Conservation (phyloP, 108 stramenopile genomes). For the Cyclotella sp. region DNA sequence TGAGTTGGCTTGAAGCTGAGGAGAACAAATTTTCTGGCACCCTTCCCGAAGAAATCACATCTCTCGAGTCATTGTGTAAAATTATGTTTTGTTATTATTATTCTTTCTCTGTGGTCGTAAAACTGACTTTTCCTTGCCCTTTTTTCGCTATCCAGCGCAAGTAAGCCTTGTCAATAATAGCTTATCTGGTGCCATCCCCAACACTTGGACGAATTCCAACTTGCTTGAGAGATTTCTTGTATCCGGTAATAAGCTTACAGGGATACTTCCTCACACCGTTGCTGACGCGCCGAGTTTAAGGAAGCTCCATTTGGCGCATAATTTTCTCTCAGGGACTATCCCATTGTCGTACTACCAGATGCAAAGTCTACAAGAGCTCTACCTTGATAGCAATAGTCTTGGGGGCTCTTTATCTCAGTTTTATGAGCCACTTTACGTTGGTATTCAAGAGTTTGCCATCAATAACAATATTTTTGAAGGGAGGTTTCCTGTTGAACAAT, state of each 20-base stretch:
- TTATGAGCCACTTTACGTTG: slow-evolving; percentile 19
- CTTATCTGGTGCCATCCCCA: slow-evolving; percentile 1
- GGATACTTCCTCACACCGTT: slow-evolving; percentile 1
- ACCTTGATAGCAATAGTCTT: slow-evolving; percentile 21
- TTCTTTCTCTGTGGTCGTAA: no score
- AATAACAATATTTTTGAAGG: slow-evolving; percentile 31
- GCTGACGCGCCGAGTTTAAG: background rate
- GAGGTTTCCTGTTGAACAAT: slow-evolving; percentile 37
- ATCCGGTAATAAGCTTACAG: background rate
- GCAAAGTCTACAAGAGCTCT: slow-evolving; percentile 20
- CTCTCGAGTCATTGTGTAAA: background rate
- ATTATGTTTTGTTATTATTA: no score
- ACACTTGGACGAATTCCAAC: background rate
- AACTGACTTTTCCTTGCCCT: no score
- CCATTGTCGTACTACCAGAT: slow-evolving; percentile 18
- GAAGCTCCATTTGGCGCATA: slow-evolving; percentile 2
- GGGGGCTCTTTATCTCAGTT: slow-evolving; percentile 19
- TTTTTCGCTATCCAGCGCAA: background rate
- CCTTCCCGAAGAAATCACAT: background rate
- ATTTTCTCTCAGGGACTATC: slow-evolving; percentile 14
- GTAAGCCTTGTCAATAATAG: background rate
- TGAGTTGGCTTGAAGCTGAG: slow-evolving; percentile 21
- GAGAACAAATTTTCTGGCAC: slow-evolving; percentile 5
- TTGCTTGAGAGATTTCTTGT: slow-evolving; percentile 5
- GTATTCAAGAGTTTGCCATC: slow-evolving; percentile 24